Base-by-base conservation (phyloP, 1,139 yeast species). In the Pichia cactophila region DNA sequence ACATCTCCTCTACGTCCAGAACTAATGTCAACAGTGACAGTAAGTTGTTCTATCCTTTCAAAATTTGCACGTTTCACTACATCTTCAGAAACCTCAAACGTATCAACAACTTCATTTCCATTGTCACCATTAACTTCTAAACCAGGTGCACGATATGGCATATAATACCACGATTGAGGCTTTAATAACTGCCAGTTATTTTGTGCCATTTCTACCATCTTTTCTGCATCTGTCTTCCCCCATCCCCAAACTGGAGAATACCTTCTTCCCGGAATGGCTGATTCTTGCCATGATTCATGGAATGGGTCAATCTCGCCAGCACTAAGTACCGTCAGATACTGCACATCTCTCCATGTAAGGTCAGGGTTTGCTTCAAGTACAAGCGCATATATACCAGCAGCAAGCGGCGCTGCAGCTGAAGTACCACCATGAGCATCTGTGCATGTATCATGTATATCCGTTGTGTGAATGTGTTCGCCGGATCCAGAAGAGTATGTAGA, bases 371-470 rank as follows among this genome's bases (percentile, higher is more conserved):
- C 88, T 58, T 84, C 81, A 46, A 92, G 71, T 2, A 86, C 87
- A 49, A 94, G 72, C 0, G 97, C 79, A 64, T 86, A 88, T 1
- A 94, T 77, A 23, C 98, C 98, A 0, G 97, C 97, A 0, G 97
- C 98, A 50, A 94, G 74, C 0, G 99, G 99, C 0, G 98, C 98
- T 17, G 98, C 97, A 0, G 98, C 98, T 17, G 97, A 90, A 0
- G 99, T 94, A 26, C 99, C 99, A 9, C 97, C 96, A 67, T 94
- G 98, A 33, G 60, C 65, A 37, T 75, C 74, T 2, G 94, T 71
- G 65, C 99, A 94, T 56, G 69, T 66, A n/a, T 75, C 75, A 46
- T 81, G 75, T 49, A 88, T 77, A 65, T 92, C 97, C 2, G 97
- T 87, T 8, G 98, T 87, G 62, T 86, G 94, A 52, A 94, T 92